Conservation (phyloP, 148 eudicot species). For the Nyssa sinensis region DNA sequence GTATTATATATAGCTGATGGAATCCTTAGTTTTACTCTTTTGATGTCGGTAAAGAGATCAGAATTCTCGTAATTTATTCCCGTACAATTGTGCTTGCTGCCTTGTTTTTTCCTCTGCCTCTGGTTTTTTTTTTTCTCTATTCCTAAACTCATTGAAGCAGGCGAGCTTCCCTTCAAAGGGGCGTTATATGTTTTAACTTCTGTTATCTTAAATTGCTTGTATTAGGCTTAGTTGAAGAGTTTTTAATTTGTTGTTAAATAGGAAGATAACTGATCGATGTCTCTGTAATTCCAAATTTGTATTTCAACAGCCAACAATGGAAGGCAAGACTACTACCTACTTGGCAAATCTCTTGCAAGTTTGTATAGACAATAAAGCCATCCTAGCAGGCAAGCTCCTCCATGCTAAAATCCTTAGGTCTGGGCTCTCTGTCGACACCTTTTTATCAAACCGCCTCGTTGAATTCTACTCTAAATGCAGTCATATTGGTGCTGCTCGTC, state of each 20-base stretch:
- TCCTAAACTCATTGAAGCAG: conserved; percentile 36
- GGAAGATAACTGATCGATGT: too few relatives aligned
- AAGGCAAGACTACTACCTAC: conserved; percentile 19
- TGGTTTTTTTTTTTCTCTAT: conserved; percentile 27
- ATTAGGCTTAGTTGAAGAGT: too few relatives aligned
- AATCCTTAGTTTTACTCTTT: conserved; percentile 17
- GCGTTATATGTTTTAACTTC: not conserved
- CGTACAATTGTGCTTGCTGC: conserved; percentile 26
- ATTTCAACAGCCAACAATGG: conserved; percentile 15
- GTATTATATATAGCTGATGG: conserved; percentile 42
- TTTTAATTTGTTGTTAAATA: too few relatives aligned
- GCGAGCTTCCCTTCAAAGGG: conserved; percentile 42
- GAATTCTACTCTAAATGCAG: conserved; percentile 64
- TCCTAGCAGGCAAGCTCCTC: conserved; percentile 48
- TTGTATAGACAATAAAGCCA: conserved; percentile 57
- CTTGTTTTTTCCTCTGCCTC: too few relatives aligned
- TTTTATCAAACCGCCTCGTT: conserved; percentile 60
- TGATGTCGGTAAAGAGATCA: conserved; percentile 29
- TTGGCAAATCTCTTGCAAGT: conserved; percentile 47
- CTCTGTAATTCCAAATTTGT: not conserved
- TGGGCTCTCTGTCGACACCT: conserved; percentile 38
- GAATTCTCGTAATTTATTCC: conserved; percentile 17
- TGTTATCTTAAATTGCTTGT: not conserved
- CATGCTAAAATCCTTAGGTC: conserved; percentile 59
- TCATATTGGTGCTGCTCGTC: conserved; percentile 34